Evolutionary conservation across 345 rosid genomes (phyloP), one percentile per base, ranked within the genome.

Genomic region (Nasturtium officinale): DNA sequence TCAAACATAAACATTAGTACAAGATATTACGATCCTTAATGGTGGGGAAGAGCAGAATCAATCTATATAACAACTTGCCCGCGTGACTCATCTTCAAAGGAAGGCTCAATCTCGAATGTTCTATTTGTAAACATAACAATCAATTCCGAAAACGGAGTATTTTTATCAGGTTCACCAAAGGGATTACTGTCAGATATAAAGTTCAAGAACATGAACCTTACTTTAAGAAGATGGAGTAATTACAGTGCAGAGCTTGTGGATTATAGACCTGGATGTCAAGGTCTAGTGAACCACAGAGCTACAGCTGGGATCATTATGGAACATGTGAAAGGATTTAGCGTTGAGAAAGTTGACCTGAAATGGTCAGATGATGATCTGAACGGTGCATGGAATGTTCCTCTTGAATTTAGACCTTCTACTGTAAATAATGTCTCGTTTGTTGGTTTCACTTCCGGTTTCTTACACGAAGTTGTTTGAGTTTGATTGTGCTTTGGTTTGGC

Each of bases 11-110:
- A 91, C 28, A 87, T 91, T 40, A 84, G 79, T 76, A 95, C 99
- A 38, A 83, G 96, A 81, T 95, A 88, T 78, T 94, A 94, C 56
- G 81, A 95, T 73, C 91, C 83, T 0, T 89, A 88, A 0, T 91
- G 99, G 99, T 88, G 96, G 97, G 96, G 98, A 23, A 88, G 96
- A 80, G 96, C 96, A 2, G 97, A 95, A 65, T 96, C 99, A n/a
- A 88, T 95, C 42, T 95, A 90, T 10, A 84, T 91, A 65, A 91
- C 99, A 18, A 83, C 87, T 29, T 95, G 97, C 72, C 91, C 93
- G 0, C 82, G 97, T 6, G 0, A 78, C 64, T 46, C 85, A 2
- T n/a, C 17, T 15, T 53, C 93, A 0, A 78, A 70, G 76, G 88
- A 82, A 73, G 96, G 93, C 42, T 65, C 87, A 0, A 80, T 95